Evolutionary conservation across 345 rosid species (phyloP).

Genomic region (Eucalyptus caleyi): DNA sequence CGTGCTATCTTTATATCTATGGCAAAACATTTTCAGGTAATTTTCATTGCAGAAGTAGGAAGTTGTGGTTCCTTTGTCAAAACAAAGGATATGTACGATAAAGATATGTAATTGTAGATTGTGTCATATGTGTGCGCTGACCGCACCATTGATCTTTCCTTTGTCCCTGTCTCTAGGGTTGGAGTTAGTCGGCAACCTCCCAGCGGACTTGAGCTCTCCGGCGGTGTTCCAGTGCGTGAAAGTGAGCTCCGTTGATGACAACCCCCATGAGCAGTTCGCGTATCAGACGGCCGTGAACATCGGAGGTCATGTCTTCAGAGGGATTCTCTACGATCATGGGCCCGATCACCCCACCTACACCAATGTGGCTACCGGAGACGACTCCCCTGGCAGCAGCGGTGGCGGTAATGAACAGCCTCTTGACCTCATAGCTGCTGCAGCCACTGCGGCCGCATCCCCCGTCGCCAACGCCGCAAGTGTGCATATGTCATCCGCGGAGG

Average conservation of each 20-base stretch:
- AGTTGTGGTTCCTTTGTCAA: neutral
- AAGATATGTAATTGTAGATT: neutral
- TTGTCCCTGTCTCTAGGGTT: slow-evolving; percentile 13
- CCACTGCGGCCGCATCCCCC: neutral
- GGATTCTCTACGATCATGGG: slow-evolving; percentile 41
- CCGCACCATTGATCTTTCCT: neutral
- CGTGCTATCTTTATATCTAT: neutral
- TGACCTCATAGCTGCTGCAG: neutral
- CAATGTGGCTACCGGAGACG: neutral
- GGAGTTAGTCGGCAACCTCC: slow-evolving; percentile 22
- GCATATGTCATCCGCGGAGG: neutral
- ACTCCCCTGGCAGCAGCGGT: neutral
- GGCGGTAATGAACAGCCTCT: slow-evolving; percentile 1
- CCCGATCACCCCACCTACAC: slow-evolving; percentile 2
- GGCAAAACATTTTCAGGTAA: neutral
- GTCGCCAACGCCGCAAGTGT: neutral
- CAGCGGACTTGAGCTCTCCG: slow-evolving; percentile 16
- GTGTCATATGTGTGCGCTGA: neutral
- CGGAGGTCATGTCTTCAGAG: slow-evolving; percentile 31
- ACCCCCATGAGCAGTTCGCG: slow-evolving; percentile 16
- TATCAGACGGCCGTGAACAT: slow-evolving; percentile 37
- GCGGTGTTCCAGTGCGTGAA: slow-evolving; percentile 33
- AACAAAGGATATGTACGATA: neutral
- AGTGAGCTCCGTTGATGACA: slow-evolving; percentile 21
- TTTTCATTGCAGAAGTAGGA: neutral